Evolutionary conservation across 495 filamentous ascomycete genomes (phyloP).

Genomic region (Xylaria scruposa): DNA sequence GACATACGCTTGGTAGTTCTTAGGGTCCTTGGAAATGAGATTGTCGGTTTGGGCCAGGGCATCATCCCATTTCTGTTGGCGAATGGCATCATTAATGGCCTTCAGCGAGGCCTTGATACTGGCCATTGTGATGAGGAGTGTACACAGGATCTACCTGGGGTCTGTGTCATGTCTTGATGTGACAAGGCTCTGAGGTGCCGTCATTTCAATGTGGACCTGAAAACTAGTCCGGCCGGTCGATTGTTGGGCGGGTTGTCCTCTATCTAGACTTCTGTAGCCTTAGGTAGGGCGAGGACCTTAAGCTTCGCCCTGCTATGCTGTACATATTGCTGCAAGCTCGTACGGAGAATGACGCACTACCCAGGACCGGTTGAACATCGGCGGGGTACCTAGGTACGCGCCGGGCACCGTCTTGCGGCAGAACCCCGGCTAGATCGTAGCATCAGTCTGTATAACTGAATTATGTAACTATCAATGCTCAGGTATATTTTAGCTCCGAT

Average conservation of each 20-base stretch:
- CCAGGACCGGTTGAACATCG: constrained; percentile 10
- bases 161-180: constrained; percentile 27
- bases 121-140: constrained; percentile 48
- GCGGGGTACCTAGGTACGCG: not conserved
- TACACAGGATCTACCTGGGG: constrained; percentile 3
- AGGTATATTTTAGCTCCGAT: not conserved
- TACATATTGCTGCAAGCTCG: not conserved
- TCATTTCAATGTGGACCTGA: constrained; percentile 14
- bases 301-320: not conserved
- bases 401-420: not conserved
- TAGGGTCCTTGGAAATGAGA: constrained; percentile 71
- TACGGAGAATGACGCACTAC: constrained; percentile 16
- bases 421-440: not conserved
- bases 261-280: not conserved
- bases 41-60: constrained; percentile 71
- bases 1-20: constrained; percentile 79
- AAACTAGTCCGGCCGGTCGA: not conserved
- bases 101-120: constrained; percentile 80
- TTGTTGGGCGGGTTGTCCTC: not conserved
- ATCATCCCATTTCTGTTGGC: constrained; percentile 78
- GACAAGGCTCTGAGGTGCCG: constrained; percentile 5
- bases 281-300: not conserved
- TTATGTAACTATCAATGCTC: not conserved
- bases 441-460: not conserved
- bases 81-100: constrained; percentile 78